Evolutionary conservation across 2,329 filamentous ascomycete genomes (phyloP).

Genomic region (Trichoderma hamatum): DNA sequence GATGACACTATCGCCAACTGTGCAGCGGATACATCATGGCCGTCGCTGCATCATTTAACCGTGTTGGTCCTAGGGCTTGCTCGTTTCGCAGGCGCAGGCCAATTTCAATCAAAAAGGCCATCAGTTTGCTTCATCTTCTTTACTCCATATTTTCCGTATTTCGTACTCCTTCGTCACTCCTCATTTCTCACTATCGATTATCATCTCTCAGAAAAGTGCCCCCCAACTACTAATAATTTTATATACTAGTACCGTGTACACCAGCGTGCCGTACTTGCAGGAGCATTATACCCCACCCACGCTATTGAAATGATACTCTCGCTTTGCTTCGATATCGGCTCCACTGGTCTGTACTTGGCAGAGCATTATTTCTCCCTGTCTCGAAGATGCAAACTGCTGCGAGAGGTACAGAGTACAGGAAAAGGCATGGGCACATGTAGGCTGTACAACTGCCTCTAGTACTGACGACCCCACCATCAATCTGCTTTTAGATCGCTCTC

Average conservation of each 20-base stretch:
- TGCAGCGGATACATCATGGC: background rate
- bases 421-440: background rate
- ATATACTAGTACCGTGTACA: background rate
- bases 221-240: conserved; percentile 8
- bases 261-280: background rate
- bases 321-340: background rate
- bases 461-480: conserved; percentile 21
- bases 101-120: background rate
- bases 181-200: conserved; percentile 17
- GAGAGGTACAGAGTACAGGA: conserved; percentile 6
- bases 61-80: background rate
- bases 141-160: conserved; percentile 6
- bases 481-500: conserved; percentile 16
- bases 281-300: background rate
- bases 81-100: background rate
- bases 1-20: background rate
- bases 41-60: background rate
- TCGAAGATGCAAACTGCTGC: background rate
- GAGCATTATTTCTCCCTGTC: background rate
- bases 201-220: conserved; percentile 24
- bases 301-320: conserved; percentile 4
- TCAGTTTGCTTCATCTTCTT: background rate
- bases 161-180: conserved; percentile 2
- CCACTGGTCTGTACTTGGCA: background rate
- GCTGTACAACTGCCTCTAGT: background rate